Evolutionary conservation across 108 stramenopile genomes (phyloP), one percentile per base, ranked within the genome.

Genomic region (Skeletonema costatum): DNA sequence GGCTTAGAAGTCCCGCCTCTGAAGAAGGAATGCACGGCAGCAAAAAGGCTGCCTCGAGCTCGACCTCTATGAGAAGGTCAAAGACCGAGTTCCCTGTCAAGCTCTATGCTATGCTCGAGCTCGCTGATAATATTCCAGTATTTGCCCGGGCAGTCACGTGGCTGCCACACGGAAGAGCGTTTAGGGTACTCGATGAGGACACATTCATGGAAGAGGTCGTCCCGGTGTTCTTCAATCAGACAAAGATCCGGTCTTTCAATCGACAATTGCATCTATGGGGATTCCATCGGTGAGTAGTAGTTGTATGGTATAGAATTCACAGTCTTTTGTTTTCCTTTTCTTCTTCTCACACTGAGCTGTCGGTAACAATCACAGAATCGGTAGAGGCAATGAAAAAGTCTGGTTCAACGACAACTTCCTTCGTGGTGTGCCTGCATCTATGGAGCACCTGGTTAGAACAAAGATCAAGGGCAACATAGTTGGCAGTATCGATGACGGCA

Each of bases 131-230:
- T 2, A 42, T 46, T 46, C 11, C 11, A 17, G 66, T 16, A 2
- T 46, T 66, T 11, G 44, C 42, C 17, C 12, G 25, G 3, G 42
- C 36, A 7, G 21, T 25, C 25, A 25, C 25, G 25, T 25, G 25
- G 25, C 25, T 25, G 25, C 25, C 25, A 0, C 25, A 25, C 51
- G 90, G 90, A 12, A 79, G 82, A 16, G 85, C 86, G 14, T 91
- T 91, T 60, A 41, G 65, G 5, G 73, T 89, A 35, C 78, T 77
- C 50, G 69, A 89, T 39, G 11, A 74, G 9, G 79, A 84, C 13
- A 56, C 32, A 1, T 94, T 96, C 70, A 83, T 87, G 44, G 35
- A 67, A 11, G 63, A 74, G 35, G 70, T 90, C 36, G 74, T 90
- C 60, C 85, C 89, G 2, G 48, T 39, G 19, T 85, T 73, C n/a